Evolutionary conservation across 495 filamentous ascomycete species (phyloP).

Genomic region (Talaromyces trachyspermus): DNA sequence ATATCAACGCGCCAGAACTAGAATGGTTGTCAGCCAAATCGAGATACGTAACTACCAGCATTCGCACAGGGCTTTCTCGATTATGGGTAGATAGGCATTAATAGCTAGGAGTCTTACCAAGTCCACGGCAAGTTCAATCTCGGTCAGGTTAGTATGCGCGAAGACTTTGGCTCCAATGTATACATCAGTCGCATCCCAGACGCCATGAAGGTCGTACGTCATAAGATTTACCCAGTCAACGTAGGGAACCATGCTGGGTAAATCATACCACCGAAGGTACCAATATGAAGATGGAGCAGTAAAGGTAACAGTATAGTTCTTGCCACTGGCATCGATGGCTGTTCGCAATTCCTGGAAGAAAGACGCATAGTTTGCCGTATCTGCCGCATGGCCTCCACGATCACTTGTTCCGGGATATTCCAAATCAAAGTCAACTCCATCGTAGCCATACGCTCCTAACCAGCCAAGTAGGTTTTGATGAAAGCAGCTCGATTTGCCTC

Average conservation of each 20-base stretch:
- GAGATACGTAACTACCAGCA: neutral
- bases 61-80: neutral
- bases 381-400: constrained; percentile 30
- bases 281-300: constrained; percentile 35
- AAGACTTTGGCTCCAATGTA: constrained; percentile 21
- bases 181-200: constrained; percentile 15
- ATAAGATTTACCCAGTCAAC: constrained; percentile 46
- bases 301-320: constrained; percentile 25
- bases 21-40: neutral
- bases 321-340: constrained; percentile 5
- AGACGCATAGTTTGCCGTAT: constrained; percentile 31
- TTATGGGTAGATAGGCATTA: neutral
- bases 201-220: constrained; percentile 36
- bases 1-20: constrained; percentile 43
- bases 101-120: constrained; percentile 14
- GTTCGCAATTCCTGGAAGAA: constrained; percentile 27
- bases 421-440: constrained; percentile 47
- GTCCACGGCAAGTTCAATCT: constrained; percentile 40
- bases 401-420: constrained; percentile 44
- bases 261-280: constrained; percentile 39
- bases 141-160: constrained; percentile 50
- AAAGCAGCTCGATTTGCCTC: constrained; percentile 26
- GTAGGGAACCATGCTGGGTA: constrained; percentile 16
- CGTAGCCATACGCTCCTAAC: constrained; percentile 37
- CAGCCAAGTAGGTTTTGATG: constrained; percentile 22